Base-by-base conservation (phyloP, 306 rosid genomes). In the Vachellia collinsii region DNA sequence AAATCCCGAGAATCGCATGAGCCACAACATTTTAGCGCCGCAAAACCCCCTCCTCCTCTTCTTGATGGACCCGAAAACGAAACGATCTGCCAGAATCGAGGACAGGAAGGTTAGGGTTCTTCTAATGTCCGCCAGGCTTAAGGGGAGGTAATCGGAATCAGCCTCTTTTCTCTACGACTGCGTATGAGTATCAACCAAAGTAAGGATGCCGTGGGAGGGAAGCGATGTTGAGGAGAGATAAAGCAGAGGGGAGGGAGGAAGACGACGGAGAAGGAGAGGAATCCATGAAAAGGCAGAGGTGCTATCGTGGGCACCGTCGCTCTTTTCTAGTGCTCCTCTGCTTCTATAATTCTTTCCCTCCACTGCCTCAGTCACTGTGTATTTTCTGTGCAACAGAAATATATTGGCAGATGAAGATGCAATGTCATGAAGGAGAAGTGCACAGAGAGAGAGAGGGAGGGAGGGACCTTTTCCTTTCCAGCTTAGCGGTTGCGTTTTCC, bases 1-100 rank as follows among this genome's bases (percentile, higher is more conserved):
- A 70, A 92, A 75, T 16, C 90, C 89, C 0, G 97, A 88, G 11
- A 92, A 83, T 79, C 79, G 81, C 85, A 87, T 81, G 43, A 88
- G 72, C 94, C 88, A 87, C 64, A 84, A 63, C 97, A 92, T 92
- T 74, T 67, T 84, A 14, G 50, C 80, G 50, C 62, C 44, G 59
- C 65, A 37, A 64, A 46, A 23, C 51, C 83, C 51, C 64, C 68
- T 75, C 67, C 67, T 80, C 80, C 74, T 68, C 85, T 22, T 86
- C 85, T 76, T 77, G 82, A 75, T 79, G 11, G 72, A 82, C 74
- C 75, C 50, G 51, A 84, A 84, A 77, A 67, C 65, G 59, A 74
- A 83, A 23, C 72, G 88, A 74, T 87, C 77, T 6, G 66, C 75
- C 17, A 79, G 84, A 81, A 68, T 23, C 75, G 83, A 79, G 13